Base-by-base conservation (phyloP, 805 yeast species). In the Martiniozyma abietophila region DNA sequence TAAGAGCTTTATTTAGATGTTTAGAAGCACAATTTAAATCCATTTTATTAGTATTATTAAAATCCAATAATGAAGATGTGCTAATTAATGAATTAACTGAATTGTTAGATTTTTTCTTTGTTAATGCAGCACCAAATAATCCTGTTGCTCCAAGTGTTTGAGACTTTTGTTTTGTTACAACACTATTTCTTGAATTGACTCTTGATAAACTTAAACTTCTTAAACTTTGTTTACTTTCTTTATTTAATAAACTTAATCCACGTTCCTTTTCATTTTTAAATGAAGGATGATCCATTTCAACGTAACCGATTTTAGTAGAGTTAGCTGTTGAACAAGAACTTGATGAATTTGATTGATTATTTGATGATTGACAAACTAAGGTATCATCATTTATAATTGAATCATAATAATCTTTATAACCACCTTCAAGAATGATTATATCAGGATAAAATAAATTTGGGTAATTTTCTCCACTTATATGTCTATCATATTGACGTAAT, bases 361-460 rank as follows among this genome's bases (percentile, higher is more conserved):
- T n/a, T n/a, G n/a, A n/a, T n/a, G n/a, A n/a, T n/a, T n/a, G n/a
- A n/a, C n/a, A n/a, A n/a, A n/a, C n/a, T n/a, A n/a, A n/a, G n/a
- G n/a, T n/a, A 12, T 27, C 28, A 15, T 37, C 32, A 21, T 29
- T 27, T 12, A 23, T 39, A 16, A 76, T 62, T 16, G 54, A 56
- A 30, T 76, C 76, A 56, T 66, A 88, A 50, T 88, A 92, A 25
- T 65, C 64, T 52, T 79, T 77, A 64, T 92, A 92, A 9, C 98
- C 98, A 19, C 97, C 97, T 43, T 85, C 82, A 29, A 92, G 64
- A 22, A 92, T 75, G 24, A 84, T 76, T 27, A 92, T 75, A 58
- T 92, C 95, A 2, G 98, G 98, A 52, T 80, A 92, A 43, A 71
- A 73, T 37, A 92, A 64, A 40, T 70, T 62, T 1, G 98, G 98